A percentile compares a stretch with the other conserved stretches of the same genome.
phyloP scores from a whole-genome alignment of 2,329 filamentous ascomycete species.

The Apiospora pterosperma region DNA sequence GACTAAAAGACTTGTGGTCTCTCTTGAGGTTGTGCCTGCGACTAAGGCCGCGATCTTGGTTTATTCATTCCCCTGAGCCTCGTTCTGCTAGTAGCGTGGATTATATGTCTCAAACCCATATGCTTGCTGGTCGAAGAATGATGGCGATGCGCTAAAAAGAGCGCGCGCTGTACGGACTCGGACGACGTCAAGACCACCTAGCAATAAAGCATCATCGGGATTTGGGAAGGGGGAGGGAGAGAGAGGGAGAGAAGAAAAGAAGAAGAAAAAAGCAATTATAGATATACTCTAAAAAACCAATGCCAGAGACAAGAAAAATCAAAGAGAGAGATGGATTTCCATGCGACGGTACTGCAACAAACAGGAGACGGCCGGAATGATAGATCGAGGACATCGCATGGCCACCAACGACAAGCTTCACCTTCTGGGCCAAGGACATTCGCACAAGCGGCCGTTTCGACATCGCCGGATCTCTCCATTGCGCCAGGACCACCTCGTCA shows the following conservation, averaged over 20 bases:
- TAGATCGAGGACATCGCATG: slow-evolving; percentile 6
- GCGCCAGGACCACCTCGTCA: slow-evolving; percentile 10
- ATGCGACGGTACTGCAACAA: slow-evolving; percentile 24
- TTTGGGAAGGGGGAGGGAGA: background rate
- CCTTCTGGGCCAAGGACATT: background rate
- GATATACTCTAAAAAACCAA: background rate
- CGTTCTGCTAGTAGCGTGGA: background rate
- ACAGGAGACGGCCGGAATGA: slow-evolving; percentile 12
- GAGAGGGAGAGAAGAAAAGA: background rate
- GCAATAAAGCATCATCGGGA: background rate
- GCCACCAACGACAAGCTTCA: background rate
- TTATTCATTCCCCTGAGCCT: background rate
- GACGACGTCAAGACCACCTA: background rate
- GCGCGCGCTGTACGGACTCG: slow-evolving; percentile 2
- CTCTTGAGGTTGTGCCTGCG: background rate
- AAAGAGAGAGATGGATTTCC: slow-evolving; percentile 19
- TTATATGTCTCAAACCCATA: background rate
- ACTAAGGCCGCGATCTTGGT: background rate
- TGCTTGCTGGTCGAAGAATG: background rate
- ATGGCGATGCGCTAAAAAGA: slow-evolving; percentile 1
- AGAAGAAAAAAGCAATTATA: background rate
- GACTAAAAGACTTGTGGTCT: background rate
- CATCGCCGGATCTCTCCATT: background rate
- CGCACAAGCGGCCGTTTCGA: background rate
- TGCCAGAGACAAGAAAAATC: slow-evolving; percentile 8